phyloP scores from a whole-genome alignment of 1,284 basidiomycete genomes.

The Porogramme epimiltina region DNA sequence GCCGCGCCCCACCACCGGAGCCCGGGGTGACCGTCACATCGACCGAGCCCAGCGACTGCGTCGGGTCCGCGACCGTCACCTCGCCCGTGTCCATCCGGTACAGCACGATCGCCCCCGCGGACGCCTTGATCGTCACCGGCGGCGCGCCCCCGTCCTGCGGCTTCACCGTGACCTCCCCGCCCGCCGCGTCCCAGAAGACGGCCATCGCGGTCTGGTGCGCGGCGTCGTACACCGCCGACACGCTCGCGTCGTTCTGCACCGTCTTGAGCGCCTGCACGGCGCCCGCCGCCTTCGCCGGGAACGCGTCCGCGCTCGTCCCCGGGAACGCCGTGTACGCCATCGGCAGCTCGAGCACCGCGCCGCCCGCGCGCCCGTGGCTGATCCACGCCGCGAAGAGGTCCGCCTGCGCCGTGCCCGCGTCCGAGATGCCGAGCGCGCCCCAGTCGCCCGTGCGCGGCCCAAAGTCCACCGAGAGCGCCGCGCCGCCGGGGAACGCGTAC shows the following conservation, averaged over 20 bases:
- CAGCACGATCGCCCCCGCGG: constrained; percentile 45
- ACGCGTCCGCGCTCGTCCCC: constrained; percentile 36
- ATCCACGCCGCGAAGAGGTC: constrained; percentile 67
- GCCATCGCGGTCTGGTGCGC: constrained; percentile 31
- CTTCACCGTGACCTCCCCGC: constrained; percentile 27
- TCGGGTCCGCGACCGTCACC: constrained; percentile 62
- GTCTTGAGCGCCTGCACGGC: constrained; percentile 32
- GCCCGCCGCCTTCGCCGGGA: constrained; percentile 35
- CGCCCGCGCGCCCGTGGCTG: constrained; percentile 37
- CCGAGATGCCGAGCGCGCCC: constrained; percentile 65
- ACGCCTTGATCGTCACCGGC: constrained; percentile 39
- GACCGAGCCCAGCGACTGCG: constrained; percentile 37
- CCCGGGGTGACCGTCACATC: constrained; percentile 32
- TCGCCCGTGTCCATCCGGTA: constrained; percentile 42
- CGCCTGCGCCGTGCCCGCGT: constrained; percentile 49
- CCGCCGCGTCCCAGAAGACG: constrained; percentile 37
- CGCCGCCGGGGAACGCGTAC: constrained; percentile 45
- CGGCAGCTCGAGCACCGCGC: constrained; percentile 30
- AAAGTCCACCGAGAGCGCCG: constrained; percentile 45
- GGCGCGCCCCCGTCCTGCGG: too few species aligned
- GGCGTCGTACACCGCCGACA: constrained; percentile 38
- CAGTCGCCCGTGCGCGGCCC: constrained; percentile 58
- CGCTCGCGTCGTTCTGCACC: constrained; percentile 37
- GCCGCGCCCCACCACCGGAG: not conserved
- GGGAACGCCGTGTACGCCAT: constrained; percentile 60